Conservation (phyloP, 1,284 basidiomycete species). For the Ceratorhiza oryzae-sativae region DNA sequence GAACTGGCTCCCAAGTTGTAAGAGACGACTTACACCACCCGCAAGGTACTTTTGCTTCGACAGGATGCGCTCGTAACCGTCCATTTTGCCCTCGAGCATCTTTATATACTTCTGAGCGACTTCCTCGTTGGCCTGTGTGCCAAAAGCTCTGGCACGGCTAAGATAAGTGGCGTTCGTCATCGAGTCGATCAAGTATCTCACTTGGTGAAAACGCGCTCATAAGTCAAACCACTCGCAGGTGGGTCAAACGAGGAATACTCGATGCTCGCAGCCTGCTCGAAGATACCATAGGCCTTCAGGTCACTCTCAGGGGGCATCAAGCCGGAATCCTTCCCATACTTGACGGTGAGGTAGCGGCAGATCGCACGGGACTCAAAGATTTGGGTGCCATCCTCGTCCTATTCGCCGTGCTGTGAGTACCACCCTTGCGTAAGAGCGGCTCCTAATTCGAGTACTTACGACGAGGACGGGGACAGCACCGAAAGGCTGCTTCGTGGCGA, state of each 20-base stretch:
- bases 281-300: slow-evolving; percentile 49
- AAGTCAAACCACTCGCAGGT: slow-evolving; percentile 1
- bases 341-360: slow-evolving; percentile 57
- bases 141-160: slow-evolving; percentile 43
- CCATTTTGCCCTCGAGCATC: slow-evolving; percentile 49
- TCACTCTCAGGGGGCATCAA: slow-evolving; percentile 45
- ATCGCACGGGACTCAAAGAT: slow-evolving; percentile 61
- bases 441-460: not conserved
- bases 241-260: slow-evolving; percentile 50
- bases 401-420: too few species aligned
- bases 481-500: slow-evolving; percentile 31
- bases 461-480: slow-evolving; percentile 29
- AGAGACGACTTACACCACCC: not conserved
- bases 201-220: slow-evolving; percentile 10
- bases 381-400: slow-evolving; percentile 42
- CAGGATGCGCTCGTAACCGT: slow-evolving; percentile 58
- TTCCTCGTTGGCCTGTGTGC: slow-evolving; percentile 28
- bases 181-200: not conserved
- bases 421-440: not conserved
- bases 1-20: not conserved
- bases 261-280: slow-evolving; percentile 50
- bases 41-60: slow-evolving; percentile 10
- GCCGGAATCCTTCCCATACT: slow-evolving; percentile 53
- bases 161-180: not conserved
- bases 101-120: slow-evolving; percentile 41